These are phyloP conservation scores for Trypanosoma grayi DNA, from an alignment of 208 protist species.

Conservation along the genomic window DNA sequence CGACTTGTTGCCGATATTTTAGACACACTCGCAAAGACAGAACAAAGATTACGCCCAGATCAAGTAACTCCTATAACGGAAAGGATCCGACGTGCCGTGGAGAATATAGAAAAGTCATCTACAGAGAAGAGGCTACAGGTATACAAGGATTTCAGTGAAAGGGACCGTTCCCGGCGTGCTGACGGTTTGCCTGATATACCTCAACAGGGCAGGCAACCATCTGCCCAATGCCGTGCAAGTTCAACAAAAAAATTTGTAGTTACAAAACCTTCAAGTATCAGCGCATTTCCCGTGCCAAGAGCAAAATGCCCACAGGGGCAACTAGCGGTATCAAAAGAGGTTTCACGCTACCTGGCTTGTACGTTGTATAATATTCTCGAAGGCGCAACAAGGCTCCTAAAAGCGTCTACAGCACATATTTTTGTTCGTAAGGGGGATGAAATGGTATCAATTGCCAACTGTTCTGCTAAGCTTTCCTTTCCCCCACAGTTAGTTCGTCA, in stretches of 20 bases:
- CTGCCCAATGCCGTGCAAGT: not conserved
- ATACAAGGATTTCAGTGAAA: constrained; percentile 17
- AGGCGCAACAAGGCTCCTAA: constrained; percentile 39
- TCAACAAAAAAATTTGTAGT: constrained; percentile 16
- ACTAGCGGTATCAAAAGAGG: constrained; percentile 62
- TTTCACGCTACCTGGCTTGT: constrained; percentile 52
- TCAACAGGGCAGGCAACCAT: constrained; percentile 2
- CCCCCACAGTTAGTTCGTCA: constrained; percentile 74
- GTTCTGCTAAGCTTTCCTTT: constrained; percentile 59
- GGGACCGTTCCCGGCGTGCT: constrained; percentile 12
- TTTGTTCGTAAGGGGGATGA: constrained; percentile 74
- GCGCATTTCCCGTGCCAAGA: constrained; percentile 38
- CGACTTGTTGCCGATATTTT: constrained; percentile 60
- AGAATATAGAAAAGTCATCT: constrained; percentile 10
- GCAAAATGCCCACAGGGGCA: constrained; percentile 25
- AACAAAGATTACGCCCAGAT: constrained; percentile 34
- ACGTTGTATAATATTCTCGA: constrained; percentile 84
- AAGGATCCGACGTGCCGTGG: constrained; percentile 34
- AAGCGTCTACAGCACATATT: constrained; percentile 60
- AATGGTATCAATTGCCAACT: constrained; percentile 85
- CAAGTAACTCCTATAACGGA: constrained; percentile 39
- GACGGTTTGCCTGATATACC: constrained; percentile 24
- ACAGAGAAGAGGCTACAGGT: not conserved
- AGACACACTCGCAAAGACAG: constrained; percentile 36
- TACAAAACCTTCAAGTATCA: constrained; percentile 44